Evolutionary conservation across 306 rosid species (phyloP), one percentile per base, ranked within the genome.

Genomic region (Delonix regia): DNA sequence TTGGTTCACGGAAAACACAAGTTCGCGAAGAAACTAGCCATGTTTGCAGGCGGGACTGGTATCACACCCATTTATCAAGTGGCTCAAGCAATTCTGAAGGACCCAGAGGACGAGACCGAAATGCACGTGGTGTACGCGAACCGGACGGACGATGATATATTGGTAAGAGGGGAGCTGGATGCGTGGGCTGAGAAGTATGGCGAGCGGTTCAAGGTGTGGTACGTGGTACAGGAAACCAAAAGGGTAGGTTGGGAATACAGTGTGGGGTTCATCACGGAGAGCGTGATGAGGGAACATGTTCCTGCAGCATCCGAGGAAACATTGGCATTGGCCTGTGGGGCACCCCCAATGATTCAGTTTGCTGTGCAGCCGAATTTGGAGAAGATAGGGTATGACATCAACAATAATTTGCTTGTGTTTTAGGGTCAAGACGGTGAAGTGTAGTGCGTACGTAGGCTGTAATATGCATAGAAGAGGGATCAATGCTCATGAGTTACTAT

Each of bases 11-110:
- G 94, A 0, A 85, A 88, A 21, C 82, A 52, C 39, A 87, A 49
- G 71, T 92, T 82, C 66, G 93, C 92, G 0, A 92, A 83, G 69
- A 85, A 67, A 77, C 79, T 94, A 0, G 90, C 93, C 56, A 85
- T 94, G 98, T 6, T 94, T 30, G 94, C 97, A 0, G 97, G 97
- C 18, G 98, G 98, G 61, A 89, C 97, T 2, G 97, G 98, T 48
- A 94, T 94, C 82, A 94, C 98, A 0, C 98, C 98, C 0, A 78
- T 94, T 13, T 94, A 89, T 73, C 97, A 92, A 81, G 89, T 92
- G 56, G 92, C 65, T n/a, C 92, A 92, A 34, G 94, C 97, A 9
- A 83, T 94, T 25, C 12, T 94, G 62, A 89, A 88, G 78, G 94
- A 94, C 27, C 88, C 88, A 0, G 90, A 90, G 60, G 98, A 94